Evolutionary conservation across 2,329 filamentous ascomycete species (phyloP).

Genomic region (Moelleriella libera): DNA sequence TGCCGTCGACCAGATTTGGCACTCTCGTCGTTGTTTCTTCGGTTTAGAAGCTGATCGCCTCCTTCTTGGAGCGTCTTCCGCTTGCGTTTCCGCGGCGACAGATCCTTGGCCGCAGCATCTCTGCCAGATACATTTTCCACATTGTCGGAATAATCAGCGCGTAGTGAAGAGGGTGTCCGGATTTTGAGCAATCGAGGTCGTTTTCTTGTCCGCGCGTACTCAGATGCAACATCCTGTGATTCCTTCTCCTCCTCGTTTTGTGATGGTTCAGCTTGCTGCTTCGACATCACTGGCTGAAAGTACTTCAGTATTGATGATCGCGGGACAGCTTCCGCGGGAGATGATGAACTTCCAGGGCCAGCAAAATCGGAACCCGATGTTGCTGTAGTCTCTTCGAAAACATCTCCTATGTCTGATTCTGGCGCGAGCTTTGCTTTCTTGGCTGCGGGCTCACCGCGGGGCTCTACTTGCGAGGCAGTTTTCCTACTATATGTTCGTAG

Average conservation of each 20-base stretch:
- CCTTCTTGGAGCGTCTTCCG: background rate
- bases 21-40: background rate
- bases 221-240: no score
- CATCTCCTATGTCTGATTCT: background rate
- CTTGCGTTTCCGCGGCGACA: background rate
- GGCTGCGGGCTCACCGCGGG: slow-evolving; percentile 9
- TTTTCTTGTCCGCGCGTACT: slow-evolving; percentile 4
- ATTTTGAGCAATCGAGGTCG: slow-evolving; percentile 16
- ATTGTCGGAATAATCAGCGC: slow-evolving; percentile 2
- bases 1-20: slow-evolving; percentile 1
- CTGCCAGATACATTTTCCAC: slow-evolving; percentile 1
- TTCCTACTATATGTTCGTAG: slow-evolving; percentile 27
- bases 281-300: slow-evolving; percentile 19
- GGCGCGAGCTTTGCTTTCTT: slow-evolving; percentile 12
- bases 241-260: background rate
- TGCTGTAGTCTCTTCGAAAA: no score
- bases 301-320: slow-evolving; percentile 25
- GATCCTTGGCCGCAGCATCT: background rate
- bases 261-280: slow-evolving; percentile 1
- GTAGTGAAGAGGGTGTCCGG: slow-evolving; percentile 8
- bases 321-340: background rate
- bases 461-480: slow-evolving; percentile 9
- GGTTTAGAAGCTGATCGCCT: background rate
- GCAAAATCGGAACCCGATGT: background rate
- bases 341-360: background rate